A percentile compares a stretch with the other conserved stretches of the same genome.
phyloP scores from a whole-genome alignment of 2,329 filamentous ascomycete species.

The Coniochaeta sp. region DNA sequence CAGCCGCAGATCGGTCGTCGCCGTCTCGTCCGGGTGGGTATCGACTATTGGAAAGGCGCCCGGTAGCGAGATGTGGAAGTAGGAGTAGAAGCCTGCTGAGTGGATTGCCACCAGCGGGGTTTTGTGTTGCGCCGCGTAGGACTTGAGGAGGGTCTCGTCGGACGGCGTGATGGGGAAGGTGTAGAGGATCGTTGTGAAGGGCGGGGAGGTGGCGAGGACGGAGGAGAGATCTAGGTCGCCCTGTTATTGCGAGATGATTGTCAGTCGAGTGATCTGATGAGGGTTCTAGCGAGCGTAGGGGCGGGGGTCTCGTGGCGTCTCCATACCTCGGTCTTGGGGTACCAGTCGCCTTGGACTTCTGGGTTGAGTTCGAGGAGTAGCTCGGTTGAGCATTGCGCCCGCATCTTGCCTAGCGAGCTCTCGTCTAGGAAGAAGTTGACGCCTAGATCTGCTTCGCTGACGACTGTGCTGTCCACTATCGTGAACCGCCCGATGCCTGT shows the following conservation, averaged over 20 bases:
- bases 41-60: slow-evolving; percentile 87
- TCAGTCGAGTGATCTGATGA: slow-evolving; percentile 7
- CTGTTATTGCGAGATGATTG: slow-evolving; percentile 15
- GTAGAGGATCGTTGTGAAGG: slow-evolving; percentile 50
- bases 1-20: slow-evolving; percentile 78
- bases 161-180: slow-evolving; percentile 40
- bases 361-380: slow-evolving; percentile 85
- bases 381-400: slow-evolving; percentile 71
- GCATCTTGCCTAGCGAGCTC: slow-evolving; percentile 64
- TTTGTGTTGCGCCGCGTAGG: slow-evolving; percentile 44
- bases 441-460: slow-evolving; percentile 78
- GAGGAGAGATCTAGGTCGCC: slow-evolving; percentile 27
- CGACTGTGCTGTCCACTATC: slow-evolving; percentile 72
- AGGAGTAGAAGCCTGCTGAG: slow-evolving; percentile 87
- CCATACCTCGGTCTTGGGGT: slow-evolving; percentile 39
- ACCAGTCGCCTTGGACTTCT: slow-evolving; percentile 75
- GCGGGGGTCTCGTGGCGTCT: slow-evolving; percentile 6
- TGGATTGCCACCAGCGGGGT: slow-evolving; percentile 78
- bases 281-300: slow-evolving; percentile 1
- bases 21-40: slow-evolving; percentile 84
- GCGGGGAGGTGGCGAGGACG: slow-evolving; percentile 31
- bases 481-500: slow-evolving; percentile 82
- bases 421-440: slow-evolving; percentile 97
- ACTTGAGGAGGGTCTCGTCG: slow-evolving; percentile 35
- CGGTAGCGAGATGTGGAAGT: slow-evolving; percentile 73